Percentiles rank a stretch among this genome's conserved stretches.
Evolutionary conservation across 108 stramenopile genomes (phyloP).

Genomic region (Cyclotella distinguenda): DNA sequence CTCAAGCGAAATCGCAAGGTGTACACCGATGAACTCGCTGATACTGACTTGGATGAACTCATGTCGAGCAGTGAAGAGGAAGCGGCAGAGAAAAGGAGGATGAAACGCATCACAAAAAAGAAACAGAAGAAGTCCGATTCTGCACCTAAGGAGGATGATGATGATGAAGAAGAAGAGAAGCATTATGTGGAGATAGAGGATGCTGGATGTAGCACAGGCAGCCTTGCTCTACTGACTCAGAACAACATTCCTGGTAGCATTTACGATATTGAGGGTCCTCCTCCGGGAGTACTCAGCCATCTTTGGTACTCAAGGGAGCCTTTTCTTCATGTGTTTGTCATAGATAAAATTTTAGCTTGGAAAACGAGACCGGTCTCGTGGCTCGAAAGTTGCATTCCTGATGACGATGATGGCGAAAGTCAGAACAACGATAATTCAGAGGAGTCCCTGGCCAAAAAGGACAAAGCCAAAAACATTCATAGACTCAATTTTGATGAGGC

Average conservation of each 20-base stretch:
- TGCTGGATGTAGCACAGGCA: not conserved
- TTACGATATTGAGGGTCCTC: slow-evolving; percentile 68
- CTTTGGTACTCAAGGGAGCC: slow-evolving; percentile 84
- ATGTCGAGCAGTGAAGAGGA: slow-evolving; percentile 50
- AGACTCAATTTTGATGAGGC: slow-evolving; percentile 50
- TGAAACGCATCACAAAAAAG: slow-evolving; percentile 39
- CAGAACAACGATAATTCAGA: slow-evolving; percentile 13
- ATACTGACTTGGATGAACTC: slow-evolving; percentile 65
- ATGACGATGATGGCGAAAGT: not conserved
- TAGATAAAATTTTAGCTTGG: slow-evolving; percentile 83
- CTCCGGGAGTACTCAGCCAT: slow-evolving; percentile 58
- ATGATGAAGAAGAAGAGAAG: slow-evolving; percentile 7
- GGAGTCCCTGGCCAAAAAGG: not conserved
- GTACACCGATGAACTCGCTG: slow-evolving; percentile 55
- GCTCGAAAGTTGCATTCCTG: slow-evolving; percentile 46
- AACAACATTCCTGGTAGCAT: slow-evolving; percentile 22
- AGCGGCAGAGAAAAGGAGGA: slow-evolving; percentile 28
- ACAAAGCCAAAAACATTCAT: slow-evolving; percentile 9
- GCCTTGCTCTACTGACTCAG: slow-evolving; percentile 18
- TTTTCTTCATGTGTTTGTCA: slow-evolving; percentile 70
- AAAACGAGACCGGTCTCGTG: slow-evolving; percentile 57
- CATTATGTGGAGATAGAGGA: slow-evolving; percentile 7
- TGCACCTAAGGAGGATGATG: slow-evolving; percentile 1
- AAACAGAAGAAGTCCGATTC: slow-evolving; percentile 23
- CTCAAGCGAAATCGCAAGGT: slow-evolving; percentile 49